Evolutionary conservation across 2,329 filamentous ascomycete species (phyloP).

Genomic region (Botryotinia narcissicola): DNA sequence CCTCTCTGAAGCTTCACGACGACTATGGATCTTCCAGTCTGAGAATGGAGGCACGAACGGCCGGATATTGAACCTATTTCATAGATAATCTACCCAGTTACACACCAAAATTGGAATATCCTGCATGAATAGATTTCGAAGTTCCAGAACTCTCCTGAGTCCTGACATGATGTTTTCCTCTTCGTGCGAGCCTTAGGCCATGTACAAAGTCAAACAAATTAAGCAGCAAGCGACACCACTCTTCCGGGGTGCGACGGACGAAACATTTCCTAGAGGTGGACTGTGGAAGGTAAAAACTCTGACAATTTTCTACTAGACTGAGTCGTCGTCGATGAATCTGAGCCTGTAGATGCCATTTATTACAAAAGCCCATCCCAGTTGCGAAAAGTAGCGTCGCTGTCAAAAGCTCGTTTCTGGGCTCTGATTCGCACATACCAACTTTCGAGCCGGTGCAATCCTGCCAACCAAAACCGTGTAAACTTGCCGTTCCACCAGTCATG

Average conservation of each 20-base stretch:
- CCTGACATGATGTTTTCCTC: constrained; percentile 27
- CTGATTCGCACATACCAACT: constrained; percentile 16
- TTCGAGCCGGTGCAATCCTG: constrained; percentile 14
- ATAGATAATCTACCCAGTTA: constrained; percentile 20
- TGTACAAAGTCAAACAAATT: constrained; percentile 23
- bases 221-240: constrained; percentile 23
- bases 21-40: constrained; percentile 16
- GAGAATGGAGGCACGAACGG: constrained; percentile 17
- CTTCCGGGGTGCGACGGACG: constrained; percentile 15
- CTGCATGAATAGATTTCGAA: constrained; percentile 37
- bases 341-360: constrained; percentile 32
- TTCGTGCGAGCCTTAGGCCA: constrained; percentile 24
- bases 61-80: constrained; percentile 32
- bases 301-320: constrained; percentile 25
- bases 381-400: constrained; percentile 20
- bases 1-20: constrained; percentile 8
- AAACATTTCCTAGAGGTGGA: neutral
- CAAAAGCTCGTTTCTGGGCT: constrained; percentile 14
- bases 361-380: constrained; percentile 29
- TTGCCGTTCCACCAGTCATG: constrained; percentile 14
- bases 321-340: constrained; percentile 26
- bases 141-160: constrained; percentile 16
- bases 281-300: constrained; percentile 14
- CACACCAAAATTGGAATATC: constrained; percentile 35
- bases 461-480: constrained; percentile 19